A percentile compares a stretch with the other conserved stretches of the same genome.
phyloP scores from a whole-genome alignment of 805 yeast genomes.

The Tetrapisispora arboricola region DNA sequence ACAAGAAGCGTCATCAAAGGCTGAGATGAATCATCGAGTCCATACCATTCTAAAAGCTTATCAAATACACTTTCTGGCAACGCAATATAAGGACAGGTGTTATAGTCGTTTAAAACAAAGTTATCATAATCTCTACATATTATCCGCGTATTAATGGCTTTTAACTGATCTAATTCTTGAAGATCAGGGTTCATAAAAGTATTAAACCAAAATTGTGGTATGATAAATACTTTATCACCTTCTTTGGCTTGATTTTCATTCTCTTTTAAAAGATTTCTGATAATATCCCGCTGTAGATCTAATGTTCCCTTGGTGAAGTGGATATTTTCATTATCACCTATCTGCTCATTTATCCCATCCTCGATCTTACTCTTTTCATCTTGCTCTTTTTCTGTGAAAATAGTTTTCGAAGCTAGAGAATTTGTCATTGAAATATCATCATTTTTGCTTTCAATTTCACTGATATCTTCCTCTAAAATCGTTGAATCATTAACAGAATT shows the following conservation, averaged over 20 bases:
- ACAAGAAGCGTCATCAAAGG: constrained; percentile 32
- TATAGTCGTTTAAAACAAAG: constrained; percentile 29
- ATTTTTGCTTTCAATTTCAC: too few species aligned
- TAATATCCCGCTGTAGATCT: constrained; percentile 13
- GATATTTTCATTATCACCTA: background rate
- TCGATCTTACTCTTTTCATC: too few species aligned
- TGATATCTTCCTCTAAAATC: background rate
- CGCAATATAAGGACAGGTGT: constrained; percentile 23
- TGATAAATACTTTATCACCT: constrained; percentile 40
- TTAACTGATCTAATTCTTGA: constrained; percentile 28
- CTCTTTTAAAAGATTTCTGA: constrained; percentile 10
- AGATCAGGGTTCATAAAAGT: constrained; percentile 30
- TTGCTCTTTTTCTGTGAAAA: background rate
- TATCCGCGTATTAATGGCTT: constrained; percentile 37
- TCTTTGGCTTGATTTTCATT: constrained; percentile 24
- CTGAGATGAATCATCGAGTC: constrained; percentile 31
- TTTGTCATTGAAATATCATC: background rate
- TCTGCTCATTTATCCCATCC: background rate
- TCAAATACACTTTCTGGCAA: constrained; percentile 39
- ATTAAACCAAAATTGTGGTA: constrained; percentile 39
- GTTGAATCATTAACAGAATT: background rate
- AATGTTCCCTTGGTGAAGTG: background rate
- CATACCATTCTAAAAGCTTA: constrained; percentile 44
- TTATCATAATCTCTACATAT: constrained; percentile 39
- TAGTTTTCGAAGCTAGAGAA: background rate